A percentile compares a stretch with the other conserved stretches of the same genome.
Evolutionary conservation across 1,284 basidiomycete genomes (phyloP).

Genomic region (Xerocomus cyaneibrunnescens): DNA sequence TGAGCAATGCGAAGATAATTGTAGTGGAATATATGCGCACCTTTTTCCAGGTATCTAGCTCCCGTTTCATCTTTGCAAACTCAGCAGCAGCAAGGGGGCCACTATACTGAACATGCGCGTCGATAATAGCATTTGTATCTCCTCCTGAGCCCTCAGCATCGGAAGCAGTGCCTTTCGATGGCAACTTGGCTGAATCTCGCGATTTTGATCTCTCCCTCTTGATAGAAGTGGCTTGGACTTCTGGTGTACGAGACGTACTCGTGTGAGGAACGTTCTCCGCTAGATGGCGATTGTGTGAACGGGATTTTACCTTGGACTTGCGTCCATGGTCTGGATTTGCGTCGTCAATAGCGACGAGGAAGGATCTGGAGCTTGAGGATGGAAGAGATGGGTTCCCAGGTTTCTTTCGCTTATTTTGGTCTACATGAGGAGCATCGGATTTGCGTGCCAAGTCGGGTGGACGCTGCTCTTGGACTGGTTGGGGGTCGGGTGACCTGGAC

Average conservation of each 20-base stretch:
- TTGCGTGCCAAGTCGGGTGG: constrained; percentile 14
- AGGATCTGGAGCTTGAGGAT: constrained; percentile 21
- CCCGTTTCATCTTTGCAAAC: constrained; percentile 39
- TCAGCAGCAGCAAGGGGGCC: constrained; percentile 35
- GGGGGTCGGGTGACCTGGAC: constrained; percentile 31
- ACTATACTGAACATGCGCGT: constrained; percentile 30
- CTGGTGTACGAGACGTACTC: constrained; percentile 14
- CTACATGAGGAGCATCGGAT: constrained; percentile 19
- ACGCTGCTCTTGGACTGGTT: constrained; percentile 9
- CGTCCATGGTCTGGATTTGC: constrained; percentile 32
- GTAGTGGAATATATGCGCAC: constrained; percentile 36
- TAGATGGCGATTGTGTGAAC: constrained; percentile 28
- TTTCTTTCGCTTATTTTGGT: constrained; percentile 34
- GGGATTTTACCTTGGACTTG: constrained; percentile 32
- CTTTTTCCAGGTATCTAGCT: constrained; percentile 47
- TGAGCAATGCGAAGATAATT: constrained; percentile 24
- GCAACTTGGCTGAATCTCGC: constrained; percentile 26
- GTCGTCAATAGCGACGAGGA: constrained; percentile 31
- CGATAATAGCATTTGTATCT: constrained; percentile 15
- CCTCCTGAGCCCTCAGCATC: constrained; percentile 31
- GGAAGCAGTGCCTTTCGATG: constrained; percentile 21
- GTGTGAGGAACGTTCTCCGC: constrained; percentile 23
- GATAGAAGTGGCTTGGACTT: constrained; percentile 3
- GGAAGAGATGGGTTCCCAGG: constrained; percentile 17
- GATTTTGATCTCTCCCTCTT: constrained; percentile 34